Evolutionary conservation across 2,329 filamentous ascomycete species (phyloP), one percentile per base, ranked within the genome.

Genomic region (Blastomyces gilchristii): DNA sequence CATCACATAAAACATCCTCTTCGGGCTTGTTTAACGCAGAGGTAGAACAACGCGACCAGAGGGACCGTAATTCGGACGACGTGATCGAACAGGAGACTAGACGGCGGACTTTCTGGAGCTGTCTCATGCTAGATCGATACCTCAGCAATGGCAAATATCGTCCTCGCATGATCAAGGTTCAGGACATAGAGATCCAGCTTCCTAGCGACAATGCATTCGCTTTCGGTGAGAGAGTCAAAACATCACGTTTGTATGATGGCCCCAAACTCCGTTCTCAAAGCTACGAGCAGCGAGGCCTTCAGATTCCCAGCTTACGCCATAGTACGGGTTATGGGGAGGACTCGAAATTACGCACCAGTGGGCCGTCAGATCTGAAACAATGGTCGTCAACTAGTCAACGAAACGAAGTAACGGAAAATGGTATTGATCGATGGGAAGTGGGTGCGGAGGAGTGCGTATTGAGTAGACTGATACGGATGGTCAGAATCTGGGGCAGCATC

Each of bases 41-140:
- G 65, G 69, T 70, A 8, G 73, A 79, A 43, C 71, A 77, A 41
- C 73, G 66, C 11, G 74, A 74, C n/a, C 67, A 68, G n/a, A 74
- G 70, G 50, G 75, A 76, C 34, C 72, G 71, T 62, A 75, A 67
- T 3, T 73, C 69, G 2, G 80, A 84, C 62, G 77, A 77, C 45
- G 79, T 83, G 58, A 81, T 84, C 58, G 72, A 78, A 18, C 80
- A 81, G 64, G 83, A 85, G 68, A 80, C 80, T 2, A 76, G 78
- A 64, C 78, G 82, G 18, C 78, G 82, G 5, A 83, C 81, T 0
- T 83, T 84, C 65, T 84, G 82, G 82, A 81, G 80, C 60, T 84
- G 82, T 66, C 84, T 82, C 68, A 80, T 83, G 59, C 74, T 84
- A 68, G 82, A 84, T 70, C 77, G 81, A 3, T 83, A 81, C 64